A percentile compares a stretch with the other conserved stretches of the same genome.
phyloP scores from a whole-genome alignment of 148 eudicot genomes.

The Rhododendron williamsianum region DNA sequence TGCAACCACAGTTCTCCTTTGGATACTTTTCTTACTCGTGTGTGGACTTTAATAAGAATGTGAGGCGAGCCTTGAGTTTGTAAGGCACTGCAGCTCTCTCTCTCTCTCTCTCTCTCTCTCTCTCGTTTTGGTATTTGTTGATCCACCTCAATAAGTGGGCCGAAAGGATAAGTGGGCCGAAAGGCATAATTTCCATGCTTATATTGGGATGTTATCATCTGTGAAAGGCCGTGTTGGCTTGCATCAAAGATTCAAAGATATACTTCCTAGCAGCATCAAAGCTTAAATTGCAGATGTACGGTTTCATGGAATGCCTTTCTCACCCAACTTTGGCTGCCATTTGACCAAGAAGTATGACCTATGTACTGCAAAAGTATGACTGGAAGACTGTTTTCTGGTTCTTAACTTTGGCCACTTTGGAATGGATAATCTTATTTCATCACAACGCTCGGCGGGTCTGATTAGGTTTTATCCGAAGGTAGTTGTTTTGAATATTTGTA shows the following conservation, averaged over 20 bases:
- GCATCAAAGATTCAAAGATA: neutral
- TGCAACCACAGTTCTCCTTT: constrained; percentile 5
- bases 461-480: neutral
- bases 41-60: constrained; percentile 3
- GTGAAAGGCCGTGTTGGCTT: neutral
- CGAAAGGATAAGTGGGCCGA: neutral
- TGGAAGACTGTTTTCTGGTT: neutral
- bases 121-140: neutral
- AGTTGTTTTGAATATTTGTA: neutral
- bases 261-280: neutral
- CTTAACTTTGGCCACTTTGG: neutral
- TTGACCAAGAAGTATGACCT: neutral
- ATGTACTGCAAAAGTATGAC: neutral
- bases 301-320: neutral
- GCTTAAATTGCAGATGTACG: neutral
- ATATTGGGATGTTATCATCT: neutral
- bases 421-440: neutral
- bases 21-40: neutral
- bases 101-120: neutral
- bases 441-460: neutral
- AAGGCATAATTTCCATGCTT: neutral
- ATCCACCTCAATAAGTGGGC: neutral
- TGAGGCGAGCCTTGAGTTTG: neutral
- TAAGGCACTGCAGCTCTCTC: neutral
- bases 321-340: neutral